Base-by-base conservation (phyloP, 306 rosid species). In the Vicia villosa region DNA sequence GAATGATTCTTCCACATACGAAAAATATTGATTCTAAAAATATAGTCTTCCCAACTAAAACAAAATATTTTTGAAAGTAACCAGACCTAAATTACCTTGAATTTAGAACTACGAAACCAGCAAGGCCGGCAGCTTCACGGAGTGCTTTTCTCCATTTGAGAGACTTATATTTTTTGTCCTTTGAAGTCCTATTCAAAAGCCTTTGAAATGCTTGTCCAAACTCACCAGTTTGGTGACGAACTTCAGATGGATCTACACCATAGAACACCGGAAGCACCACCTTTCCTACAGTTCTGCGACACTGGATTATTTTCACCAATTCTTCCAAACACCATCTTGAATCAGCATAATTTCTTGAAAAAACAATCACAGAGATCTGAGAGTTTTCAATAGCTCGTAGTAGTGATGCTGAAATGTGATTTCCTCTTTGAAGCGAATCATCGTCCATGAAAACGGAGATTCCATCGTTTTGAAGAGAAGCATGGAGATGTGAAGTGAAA, bases 391-490 rank as follows among this genome's bases (percentile, higher is more conserved):
- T 40, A 10, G 45, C 45, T 10, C 0, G 14, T 2, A 40, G 2
- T 40, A 40, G 13, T 41, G 15, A 38, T 10, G 2, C 10, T 38
- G 43, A 2, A 10, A 28, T 5, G 6, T 5, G 34, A 28, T 28
- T 6, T 28, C 34, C 34, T 4, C 34, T 5, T 4, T 28, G 14
- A 16, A 63, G 71, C 0, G 45, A 15, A 21, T 66, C 22, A 12
- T 64, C 71, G 3, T 66, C 71, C 58, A 3, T 66, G 41, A 66
- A 45, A 45, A 65, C 42, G 7, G 1, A 13, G 6, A 65, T 8
- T 43, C 41, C 70, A 0, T 13, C 41, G 0, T 65, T 24, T 28
- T 26, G 26, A 66, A 66, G 42, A 24, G 57, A 2, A 8, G 70
- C 13, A 9, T 26, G 6, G 10, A 66, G 70, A n/a, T 45, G 43